These are phyloP conservation scores for Fusarium gaditjirri DNA, from an alignment of 2,329 filamentous ascomycete genomes.

Conservation along the genomic window DNA sequence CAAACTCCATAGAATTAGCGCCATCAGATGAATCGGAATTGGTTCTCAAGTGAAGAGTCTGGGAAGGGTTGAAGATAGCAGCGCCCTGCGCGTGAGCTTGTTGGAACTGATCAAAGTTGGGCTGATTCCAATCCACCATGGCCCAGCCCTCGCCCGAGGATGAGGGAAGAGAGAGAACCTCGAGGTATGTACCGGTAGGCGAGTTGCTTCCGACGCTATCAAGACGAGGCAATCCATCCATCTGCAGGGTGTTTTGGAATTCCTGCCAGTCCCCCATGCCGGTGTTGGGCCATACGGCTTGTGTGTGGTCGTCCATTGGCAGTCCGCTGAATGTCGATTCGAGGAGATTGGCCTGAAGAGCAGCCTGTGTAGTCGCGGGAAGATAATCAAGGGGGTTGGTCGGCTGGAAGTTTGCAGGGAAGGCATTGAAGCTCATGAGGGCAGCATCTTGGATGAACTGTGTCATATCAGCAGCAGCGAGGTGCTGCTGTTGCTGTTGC, in stretches of 20 bases:
- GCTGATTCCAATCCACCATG: slow-evolving; percentile 79
- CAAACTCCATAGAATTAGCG: slow-evolving; percentile 72
- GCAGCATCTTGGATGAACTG: slow-evolving; percentile 67
- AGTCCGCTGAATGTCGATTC: slow-evolving; percentile 71
- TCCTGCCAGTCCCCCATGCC: slow-evolving; percentile 83
- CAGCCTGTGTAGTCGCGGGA: slow-evolving; percentile 70
- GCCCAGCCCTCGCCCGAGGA: slow-evolving; percentile 91
- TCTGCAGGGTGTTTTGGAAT: slow-evolving; percentile 71
- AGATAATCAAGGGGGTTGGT: slow-evolving; percentile 69
- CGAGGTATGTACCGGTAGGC: slow-evolving; percentile 71
- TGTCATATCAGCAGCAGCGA: slow-evolving; percentile 59
- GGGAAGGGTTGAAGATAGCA: slow-evolving; percentile 90
- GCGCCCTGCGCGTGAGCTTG: slow-evolving; percentile 63
- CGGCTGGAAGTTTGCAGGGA: slow-evolving; percentile 63
- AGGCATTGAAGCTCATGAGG: slow-evolving; percentile 66
- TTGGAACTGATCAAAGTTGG: slow-evolving; percentile 70
- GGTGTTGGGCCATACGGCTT: slow-evolving; percentile 67
- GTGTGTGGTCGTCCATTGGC: slow-evolving; percentile 65
- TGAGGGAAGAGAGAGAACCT: slow-evolving; percentile 83
- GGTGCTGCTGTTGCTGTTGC: slow-evolving; percentile 50
- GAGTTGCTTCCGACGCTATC: slow-evolving; percentile 59
- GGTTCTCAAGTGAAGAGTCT: slow-evolving; percentile 88
- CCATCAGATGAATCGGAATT: slow-evolving; percentile 87
- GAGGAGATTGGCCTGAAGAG: slow-evolving; percentile 70
- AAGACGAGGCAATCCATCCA: slow-evolving; percentile 58